Base-by-base conservation (phyloP, 495 filamentous ascomycete species). In the Aspergillus nanangensis region DNA sequence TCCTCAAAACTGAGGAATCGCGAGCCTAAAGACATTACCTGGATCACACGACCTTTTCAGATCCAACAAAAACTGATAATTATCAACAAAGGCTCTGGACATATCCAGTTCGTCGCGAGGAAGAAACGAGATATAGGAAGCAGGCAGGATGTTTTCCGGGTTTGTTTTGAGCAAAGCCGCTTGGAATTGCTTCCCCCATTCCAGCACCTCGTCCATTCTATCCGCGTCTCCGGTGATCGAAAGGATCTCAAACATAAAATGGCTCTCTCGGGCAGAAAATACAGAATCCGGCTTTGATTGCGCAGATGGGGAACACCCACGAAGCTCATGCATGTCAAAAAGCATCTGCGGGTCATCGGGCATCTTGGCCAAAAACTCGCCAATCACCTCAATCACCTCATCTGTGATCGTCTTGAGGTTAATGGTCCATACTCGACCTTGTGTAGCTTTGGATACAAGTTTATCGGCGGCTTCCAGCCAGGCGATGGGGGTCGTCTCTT, bases 161-260 rank as follows among this genome's bases (percentile, higher is more conserved):
- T 45, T 44, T 1, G 45, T 55, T 14, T 53, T 17, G 21, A 34
- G n/a, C 7, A 66, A 13, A 1, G 52, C 59, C 1, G 53, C 43
- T 2, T 29, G n/a, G 19, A 57, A 15, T 17, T 41, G 19, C 8
- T 5, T 17, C 0, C 54, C 68, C 70, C 68, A 71, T 8, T 43
- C n/a, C 37, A 55, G 38, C 4, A 48, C 37, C 11, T 38, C 38
- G 8, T 39, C 48, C 14, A 24, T 17, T 11, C 11, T 29, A 3
- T 20, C 34, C 19, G 50, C 46, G 19, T 24, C 11, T 13, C 11
- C 25, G 5, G 18, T 42, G 5, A 25, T 42, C 29, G 34, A 54
- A 24, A 67, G 23, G 21, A 70, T 52, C 54, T 71, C 70, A 0
- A 70, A 15, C 62, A 70, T 58, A 44, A 59, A 65, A 51, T 74